Conservation (phyloP, 768 basidiomycete genomes). For the Boletellus emodensis region DNA sequence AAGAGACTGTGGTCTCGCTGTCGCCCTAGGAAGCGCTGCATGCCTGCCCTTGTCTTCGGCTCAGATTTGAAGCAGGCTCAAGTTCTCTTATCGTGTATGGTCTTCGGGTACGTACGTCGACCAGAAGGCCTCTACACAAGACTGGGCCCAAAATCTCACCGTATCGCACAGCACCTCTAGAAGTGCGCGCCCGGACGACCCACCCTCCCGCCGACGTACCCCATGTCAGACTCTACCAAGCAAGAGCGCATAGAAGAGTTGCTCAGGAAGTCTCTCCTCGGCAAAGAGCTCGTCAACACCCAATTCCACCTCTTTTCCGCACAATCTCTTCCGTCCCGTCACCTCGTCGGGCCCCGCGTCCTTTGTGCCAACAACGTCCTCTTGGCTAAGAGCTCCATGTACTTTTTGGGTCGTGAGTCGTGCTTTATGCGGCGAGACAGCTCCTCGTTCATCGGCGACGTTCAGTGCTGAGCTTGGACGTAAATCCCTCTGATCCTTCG, state of each 20-base stretch:
- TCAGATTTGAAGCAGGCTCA: no score
- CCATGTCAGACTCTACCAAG: conserved; percentile 11
- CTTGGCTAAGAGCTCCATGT: conserved; percentile 25
- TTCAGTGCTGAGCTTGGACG: conserved; percentile 16
- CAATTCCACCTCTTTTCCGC: conserved; percentile 30
- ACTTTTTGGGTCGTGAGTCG: conserved; percentile 26
- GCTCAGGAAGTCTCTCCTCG: conserved; percentile 24
- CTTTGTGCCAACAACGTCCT: conserved; percentile 28
- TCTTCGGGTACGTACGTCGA: no score
- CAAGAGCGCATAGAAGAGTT: conserved; percentile 18
- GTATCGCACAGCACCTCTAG: no score
- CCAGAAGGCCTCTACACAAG: no score
- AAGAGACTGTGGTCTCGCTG: no score
- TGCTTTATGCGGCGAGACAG: no score
- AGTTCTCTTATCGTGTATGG: no score
- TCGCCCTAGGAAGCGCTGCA: no score
- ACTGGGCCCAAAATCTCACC: background rate
- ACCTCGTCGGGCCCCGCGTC: conserved; percentile 15
- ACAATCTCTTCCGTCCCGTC: conserved; percentile 11
- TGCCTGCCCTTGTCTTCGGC: no score
- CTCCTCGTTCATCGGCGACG: no score
- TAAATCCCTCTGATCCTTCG: conserved; percentile 8
- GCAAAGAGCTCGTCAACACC: conserved; percentile 27
- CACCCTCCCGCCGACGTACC: background rate
- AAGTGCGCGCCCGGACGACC: background rate